phyloP scores from a whole-genome alignment of 306 rosid species.

The Pyrus bretschneideri region DNA sequence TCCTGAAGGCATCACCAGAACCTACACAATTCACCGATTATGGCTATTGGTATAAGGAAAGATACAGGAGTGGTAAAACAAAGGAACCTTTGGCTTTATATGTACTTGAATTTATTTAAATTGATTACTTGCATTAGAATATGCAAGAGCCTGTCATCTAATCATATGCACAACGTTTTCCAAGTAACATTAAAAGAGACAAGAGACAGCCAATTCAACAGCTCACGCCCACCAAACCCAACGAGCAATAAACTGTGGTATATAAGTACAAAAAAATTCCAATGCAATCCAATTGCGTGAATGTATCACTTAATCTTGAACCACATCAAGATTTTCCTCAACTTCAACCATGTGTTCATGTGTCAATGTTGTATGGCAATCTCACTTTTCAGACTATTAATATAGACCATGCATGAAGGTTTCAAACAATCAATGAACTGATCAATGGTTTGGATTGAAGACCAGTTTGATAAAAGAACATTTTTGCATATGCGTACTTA shows the following conservation, averaged over 20 bases:
- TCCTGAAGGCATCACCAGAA: slow-evolving; percentile 88
- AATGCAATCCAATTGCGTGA: neutral
- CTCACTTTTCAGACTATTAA: neutral
- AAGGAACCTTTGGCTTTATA: neutral
- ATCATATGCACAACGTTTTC: neutral
- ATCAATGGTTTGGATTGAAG: neutral
- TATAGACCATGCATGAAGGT: neutral
- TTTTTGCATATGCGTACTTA: neutral
- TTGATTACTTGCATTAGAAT: neutral
- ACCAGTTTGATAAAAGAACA: neutral
- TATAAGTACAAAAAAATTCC: neutral
- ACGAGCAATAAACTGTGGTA: neutral
- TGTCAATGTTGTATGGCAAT: neutral
- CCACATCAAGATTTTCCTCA: neutral
- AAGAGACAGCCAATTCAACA: neutral
- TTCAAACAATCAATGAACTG: neutral
- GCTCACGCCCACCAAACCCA: neutral
- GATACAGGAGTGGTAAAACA: neutral
- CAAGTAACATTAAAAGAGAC: neutral
- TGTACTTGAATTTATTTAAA: neutral
- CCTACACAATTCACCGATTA: slow-evolving; percentile 34
- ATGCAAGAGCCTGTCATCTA: neutral
- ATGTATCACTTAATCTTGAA: neutral
- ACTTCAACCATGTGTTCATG: neutral
- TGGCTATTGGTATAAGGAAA: neutral